Base-by-base conservation (phyloP, 805 yeast species). In the Monosporozyma servazzii region DNA sequence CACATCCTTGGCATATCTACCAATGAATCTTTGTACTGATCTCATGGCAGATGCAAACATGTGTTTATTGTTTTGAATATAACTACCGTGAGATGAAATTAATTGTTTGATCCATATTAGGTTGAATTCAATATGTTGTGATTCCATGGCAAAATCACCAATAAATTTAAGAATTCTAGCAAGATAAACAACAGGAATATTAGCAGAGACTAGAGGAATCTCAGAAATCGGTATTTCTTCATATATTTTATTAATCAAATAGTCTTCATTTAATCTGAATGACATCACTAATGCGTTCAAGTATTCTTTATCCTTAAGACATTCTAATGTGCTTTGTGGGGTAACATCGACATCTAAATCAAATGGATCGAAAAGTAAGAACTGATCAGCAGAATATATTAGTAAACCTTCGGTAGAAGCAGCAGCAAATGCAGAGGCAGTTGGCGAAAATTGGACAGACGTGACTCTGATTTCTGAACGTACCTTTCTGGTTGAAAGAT, bases 401-500 rank as follows among this genome's bases (percentile, higher is more conserved):
- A 89, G 72, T 45, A 93, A 71, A 8, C 99, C 99, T 66, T 91
- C 98, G 0, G 99, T 93, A 0, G 96, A 83, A 0, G 96, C 93
- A 42, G 95, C 96, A 0, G 96, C 93, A 74, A 93, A 93, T 33
- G 95, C 81, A 20, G 84, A 75, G 1, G 95, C 85, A 0, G 96
- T 84, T 18, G 99, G 99, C 1, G 96, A 87, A 62, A 90, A 93
- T 58, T 76, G 77, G 29, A 93, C 76, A 3, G 84, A 73, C 2
- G 88, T 80, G 4, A 90, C 89, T 61, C 95, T 74, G n/a, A 93
- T 77, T 58, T 82, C 95, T 0, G 96, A 93, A 56, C 89, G 78
- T 0, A 80, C 75, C 48, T 79, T 78, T 59, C 97, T 77, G 9
- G 81, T 78, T 10, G 95, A 80, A 9, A 87, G 79, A 66, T 88